Evolutionary conservation across 805 yeast species (phyloP), one percentile per base, ranked within the genome.

Genomic region (Metschnikowia aberdeeniae): DNA sequence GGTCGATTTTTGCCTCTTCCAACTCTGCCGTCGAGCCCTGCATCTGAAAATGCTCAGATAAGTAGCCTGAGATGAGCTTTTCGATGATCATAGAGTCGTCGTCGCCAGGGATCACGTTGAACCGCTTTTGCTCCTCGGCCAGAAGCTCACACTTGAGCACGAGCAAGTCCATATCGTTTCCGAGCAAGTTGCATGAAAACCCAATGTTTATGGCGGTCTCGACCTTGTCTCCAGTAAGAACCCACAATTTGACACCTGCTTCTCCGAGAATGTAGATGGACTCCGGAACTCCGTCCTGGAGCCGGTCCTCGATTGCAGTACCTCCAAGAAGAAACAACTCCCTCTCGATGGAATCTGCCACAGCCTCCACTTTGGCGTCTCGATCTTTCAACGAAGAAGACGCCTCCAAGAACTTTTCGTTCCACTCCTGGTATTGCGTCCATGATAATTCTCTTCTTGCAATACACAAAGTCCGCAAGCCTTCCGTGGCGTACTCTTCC

Each of bases 191-290:
- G 75, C 95, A 86, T 2, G 90, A 84, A 59, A 86, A 86, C 3
- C 93, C 95, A 70, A 86, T 86, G 57, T 86, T 86, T 55, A 86
- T 86, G 10, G 93, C 95, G 28, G 95, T 86, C 64, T 86, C 95
- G n/a, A 86, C 87, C 63, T 84, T 86, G 63, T 86, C 95, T 67
- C 95, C 95, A 3, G 95, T 86, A 40, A 86, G 70, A 38, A 86
- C 93, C 95, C 95, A 86, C 43, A 86, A 67, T 62, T 86, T 86
- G 45, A 86, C 83, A 61, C 95, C 93, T 6, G 93, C 93, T 51
- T 80, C 72, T 12, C 78, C 85, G 45, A 86, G 68, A 5, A 81
- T 60, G 6, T 82, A 78, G 58, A 86, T 86, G 12, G 92, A 77
- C 55, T 85, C 93, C 2, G 93, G 92, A 44, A 86, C 95, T 67